Evolutionary conservation across 2,329 filamentous ascomycete species (phyloP).

Genomic region (Arthrinium phaeospermum): DNA sequence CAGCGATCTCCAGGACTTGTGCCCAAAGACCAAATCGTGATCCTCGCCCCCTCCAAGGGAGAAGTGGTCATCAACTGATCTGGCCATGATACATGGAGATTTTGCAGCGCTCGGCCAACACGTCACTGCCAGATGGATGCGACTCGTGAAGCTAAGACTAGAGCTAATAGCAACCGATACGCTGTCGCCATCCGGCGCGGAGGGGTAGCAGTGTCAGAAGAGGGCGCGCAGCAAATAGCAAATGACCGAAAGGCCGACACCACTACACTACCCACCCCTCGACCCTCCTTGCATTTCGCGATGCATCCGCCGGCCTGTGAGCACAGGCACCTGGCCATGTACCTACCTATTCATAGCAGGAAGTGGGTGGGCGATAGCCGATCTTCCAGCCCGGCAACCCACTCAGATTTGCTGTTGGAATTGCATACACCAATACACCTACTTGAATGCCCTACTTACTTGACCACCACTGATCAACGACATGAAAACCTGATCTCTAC

Average conservation of each 20-base stretch:
- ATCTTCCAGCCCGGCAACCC: slow-evolving; percentile 9
- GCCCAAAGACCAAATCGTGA: neutral
- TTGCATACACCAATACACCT: neutral
- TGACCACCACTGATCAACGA: neutral
- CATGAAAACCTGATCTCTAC: neutral
- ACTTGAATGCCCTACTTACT: neutral
- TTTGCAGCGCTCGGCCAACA: neutral
- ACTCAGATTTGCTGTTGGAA: neutral
- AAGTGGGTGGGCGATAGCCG: slow-evolving; percentile 9
- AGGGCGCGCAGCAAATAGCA: slow-evolving; percentile 14
- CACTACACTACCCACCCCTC: neutral
- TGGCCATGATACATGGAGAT: neutral
- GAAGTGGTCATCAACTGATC: neutral
- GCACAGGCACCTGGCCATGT: neutral
- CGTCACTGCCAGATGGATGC: slow-evolving; percentile 4
- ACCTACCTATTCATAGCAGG: neutral
- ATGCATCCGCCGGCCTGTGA: neutral
- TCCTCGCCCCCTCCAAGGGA: neutral
- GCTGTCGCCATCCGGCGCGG: neutral
- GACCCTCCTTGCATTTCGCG: slow-evolving; percentile 7
- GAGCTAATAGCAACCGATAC: slow-evolving; percentile 14
- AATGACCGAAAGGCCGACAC: slow-evolving; percentile 11
- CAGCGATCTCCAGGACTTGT: neutral
- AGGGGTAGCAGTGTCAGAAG: slow-evolving; percentile 6
- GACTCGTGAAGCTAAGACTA: neutral